These are phyloP conservation scores for Plicaturopsis crispa DNA, from an alignment of 768 basidiomycete genomes.

Conservation along the genomic window DNA sequence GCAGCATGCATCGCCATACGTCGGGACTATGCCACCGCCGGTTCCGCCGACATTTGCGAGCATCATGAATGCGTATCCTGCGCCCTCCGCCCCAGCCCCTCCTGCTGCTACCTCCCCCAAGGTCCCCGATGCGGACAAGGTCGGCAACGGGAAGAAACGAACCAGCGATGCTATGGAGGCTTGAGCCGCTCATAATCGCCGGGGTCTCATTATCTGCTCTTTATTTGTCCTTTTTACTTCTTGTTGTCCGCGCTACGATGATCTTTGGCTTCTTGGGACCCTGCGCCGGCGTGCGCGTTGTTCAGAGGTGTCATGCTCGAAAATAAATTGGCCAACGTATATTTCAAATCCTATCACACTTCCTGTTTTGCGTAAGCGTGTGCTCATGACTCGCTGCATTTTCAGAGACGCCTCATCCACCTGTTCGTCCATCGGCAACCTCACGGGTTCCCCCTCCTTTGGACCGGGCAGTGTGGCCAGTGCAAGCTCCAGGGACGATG, in stretches of 20 bases:
- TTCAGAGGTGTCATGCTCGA: no score
- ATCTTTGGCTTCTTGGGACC: neutral
- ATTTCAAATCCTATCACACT: neutral
- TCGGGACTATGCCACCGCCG: slow-evolving; percentile 16
- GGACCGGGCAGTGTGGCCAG: slow-evolving; percentile 1
- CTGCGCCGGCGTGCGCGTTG: neutral
- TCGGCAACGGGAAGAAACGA: slow-evolving; percentile 6
- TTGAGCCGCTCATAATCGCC: slow-evolving; percentile 8
- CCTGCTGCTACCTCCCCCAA: slow-evolving; percentile 20
- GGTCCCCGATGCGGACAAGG: slow-evolving; percentile 15
- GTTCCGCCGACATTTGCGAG: slow-evolving; percentile 55
- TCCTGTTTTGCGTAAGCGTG: neutral
- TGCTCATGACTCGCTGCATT: neutral
- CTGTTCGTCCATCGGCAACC: neutral
- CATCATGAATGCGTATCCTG: slow-evolving; percentile 66
- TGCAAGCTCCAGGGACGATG: neutral
- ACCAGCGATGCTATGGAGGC: slow-evolving; percentile 6
- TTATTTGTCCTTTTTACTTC: slow-evolving; percentile 10
- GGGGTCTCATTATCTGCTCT: slow-evolving; percentile 3
- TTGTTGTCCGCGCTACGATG: neutral
- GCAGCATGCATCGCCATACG: slow-evolving; percentile 1
- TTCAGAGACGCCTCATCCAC: neutral
- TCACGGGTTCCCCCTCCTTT: neutral
- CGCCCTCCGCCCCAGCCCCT: slow-evolving; percentile 19
- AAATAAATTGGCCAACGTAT: no score